A percentile compares a stretch with the other conserved stretches of the same genome.
Conservation (phyloP, 306 rosid genomes). For the Castanospermum australe region DNA sequence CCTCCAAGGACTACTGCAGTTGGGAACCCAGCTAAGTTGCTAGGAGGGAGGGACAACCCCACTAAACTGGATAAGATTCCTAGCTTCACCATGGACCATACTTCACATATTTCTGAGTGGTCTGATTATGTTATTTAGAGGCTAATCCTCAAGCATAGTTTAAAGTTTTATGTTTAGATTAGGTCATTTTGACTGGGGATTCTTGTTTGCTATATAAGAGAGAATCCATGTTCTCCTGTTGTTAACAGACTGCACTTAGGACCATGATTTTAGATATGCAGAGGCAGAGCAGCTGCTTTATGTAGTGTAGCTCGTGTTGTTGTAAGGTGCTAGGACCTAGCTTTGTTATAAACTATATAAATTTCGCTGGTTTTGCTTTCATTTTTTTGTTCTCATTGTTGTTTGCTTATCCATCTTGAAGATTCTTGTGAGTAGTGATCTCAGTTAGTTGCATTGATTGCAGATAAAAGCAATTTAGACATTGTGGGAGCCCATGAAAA, state of each 20-base stretch:
- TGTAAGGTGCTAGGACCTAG: conserved; percentile 15
- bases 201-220: conserved; percentile 44
- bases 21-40: conserved; percentile 81
- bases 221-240: conserved; percentile 52
- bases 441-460: background rate
- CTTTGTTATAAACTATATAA: background rate
- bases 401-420: background rate
- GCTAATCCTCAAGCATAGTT: background rate
- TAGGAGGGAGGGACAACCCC: conserved; percentile 88
- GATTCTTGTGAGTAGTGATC: background rate
- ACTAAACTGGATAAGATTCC: conserved; percentile 70
- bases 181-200: background rate
- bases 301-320: background rate
- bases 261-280: background rate
- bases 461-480: background rate
- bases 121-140: conserved; percentile 72
- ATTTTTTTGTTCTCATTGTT: background rate
- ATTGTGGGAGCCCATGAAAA: too few species aligned
- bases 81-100: conserved; percentile 86
- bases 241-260: conserved; percentile 7
- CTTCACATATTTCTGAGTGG: conserved; percentile 64
- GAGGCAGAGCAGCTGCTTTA: conserved; percentile 26
- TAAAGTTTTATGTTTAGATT: background rate
- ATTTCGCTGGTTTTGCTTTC: background rate
- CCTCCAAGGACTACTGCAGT: conserved; percentile 89